Evolutionary conservation across 768 basidiomycete species (phyloP).

Genomic region (Tremella yokohamensis): DNA sequence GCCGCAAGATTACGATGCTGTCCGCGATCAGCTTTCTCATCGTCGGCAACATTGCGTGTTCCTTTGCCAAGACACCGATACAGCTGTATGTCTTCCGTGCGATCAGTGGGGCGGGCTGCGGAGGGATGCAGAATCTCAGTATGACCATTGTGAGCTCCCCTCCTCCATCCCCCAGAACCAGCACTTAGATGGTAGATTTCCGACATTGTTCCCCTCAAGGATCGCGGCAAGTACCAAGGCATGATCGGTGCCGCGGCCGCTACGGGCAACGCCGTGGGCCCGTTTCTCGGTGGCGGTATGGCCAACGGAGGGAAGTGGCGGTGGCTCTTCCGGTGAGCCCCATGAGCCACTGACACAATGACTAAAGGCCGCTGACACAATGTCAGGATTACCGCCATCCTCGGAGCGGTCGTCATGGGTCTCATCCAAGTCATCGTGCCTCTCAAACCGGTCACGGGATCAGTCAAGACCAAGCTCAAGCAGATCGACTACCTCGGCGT

Average conservation of each 20-base stretch:
- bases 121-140: constrained; percentile 35
- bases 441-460: constrained; percentile 23
- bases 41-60: constrained; percentile 42
- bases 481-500: constrained; percentile 41
- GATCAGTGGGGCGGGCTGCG: constrained; percentile 46
- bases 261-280: constrained; percentile 10
- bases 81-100: constrained; percentile 45
- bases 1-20: constrained; percentile 57
- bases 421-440: constrained; percentile 28
- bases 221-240: constrained; percentile 25
- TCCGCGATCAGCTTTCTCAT: constrained; percentile 28
- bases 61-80: constrained; percentile 51
- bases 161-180: background rate
- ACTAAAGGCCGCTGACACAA: background rate
- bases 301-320: constrained; percentile 2
- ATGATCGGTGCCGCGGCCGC: constrained; percentile 21
- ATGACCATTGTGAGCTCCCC: constrained; percentile 28
- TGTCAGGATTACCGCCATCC: constrained; percentile 16
- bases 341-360: background rate
- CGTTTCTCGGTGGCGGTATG: constrained; percentile 5
- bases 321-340: constrained; percentile 2
- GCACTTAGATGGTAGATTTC: background rate
- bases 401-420: constrained; percentile 14
- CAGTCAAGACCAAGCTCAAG: constrained; percentile 19
- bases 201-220: constrained; percentile 28